These are phyloP conservation scores for Yamadazyma laniorum DNA, from an alignment of 805 yeast species.

Conservation along the genomic window DNA sequence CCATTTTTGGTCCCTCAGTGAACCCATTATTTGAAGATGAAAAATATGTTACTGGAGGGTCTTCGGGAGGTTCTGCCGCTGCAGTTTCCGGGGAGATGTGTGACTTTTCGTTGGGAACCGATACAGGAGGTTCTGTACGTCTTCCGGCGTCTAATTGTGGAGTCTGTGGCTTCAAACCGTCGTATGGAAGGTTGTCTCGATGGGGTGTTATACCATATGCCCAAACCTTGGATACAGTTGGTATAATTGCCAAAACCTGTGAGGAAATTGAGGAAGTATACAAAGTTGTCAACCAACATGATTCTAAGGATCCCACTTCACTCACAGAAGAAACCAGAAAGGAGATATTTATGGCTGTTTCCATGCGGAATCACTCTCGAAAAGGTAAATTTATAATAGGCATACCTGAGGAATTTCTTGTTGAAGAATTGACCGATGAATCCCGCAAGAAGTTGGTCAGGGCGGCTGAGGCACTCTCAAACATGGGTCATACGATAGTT, in stretches of 20 bases:
- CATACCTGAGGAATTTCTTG: conserved; percentile 63
- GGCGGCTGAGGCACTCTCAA: conserved; percentile 43
- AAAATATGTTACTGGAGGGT: conserved; percentile 68
- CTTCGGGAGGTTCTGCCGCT: conserved; percentile 96
- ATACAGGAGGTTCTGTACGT: conserved; percentile 96
- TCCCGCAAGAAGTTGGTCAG: conserved; percentile 49
- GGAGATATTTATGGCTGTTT: conserved; percentile 14
- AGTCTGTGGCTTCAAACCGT: conserved; percentile 84
- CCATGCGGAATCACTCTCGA: conserved; percentile 14
- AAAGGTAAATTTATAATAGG: conserved; percentile 54
- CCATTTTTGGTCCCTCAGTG: conserved; percentile 54
- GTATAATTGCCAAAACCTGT: conserved; percentile 61
- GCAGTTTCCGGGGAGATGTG: conserved; percentile 73
- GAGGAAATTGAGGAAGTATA: conserved; percentile 48
- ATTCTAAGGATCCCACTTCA: conserved; percentile 78
- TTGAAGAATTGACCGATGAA: conserved; percentile 50
- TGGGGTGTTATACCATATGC: conserved; percentile 94
- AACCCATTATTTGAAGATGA: conserved; percentile 45
- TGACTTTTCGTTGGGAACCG: conserved; percentile 86
- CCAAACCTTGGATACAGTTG: conserved; percentile 93
- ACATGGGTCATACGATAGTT: conserved; percentile 51
- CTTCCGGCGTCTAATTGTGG: conserved; percentile 89
- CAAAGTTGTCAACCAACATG: conserved; percentile 55
- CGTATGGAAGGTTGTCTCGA: conserved; percentile 88
- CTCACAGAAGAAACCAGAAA: conserved; percentile 38